Conservation (phyloP, 192 early-diverging fungal genomes). For the Backusella tarrabulga region DNA sequence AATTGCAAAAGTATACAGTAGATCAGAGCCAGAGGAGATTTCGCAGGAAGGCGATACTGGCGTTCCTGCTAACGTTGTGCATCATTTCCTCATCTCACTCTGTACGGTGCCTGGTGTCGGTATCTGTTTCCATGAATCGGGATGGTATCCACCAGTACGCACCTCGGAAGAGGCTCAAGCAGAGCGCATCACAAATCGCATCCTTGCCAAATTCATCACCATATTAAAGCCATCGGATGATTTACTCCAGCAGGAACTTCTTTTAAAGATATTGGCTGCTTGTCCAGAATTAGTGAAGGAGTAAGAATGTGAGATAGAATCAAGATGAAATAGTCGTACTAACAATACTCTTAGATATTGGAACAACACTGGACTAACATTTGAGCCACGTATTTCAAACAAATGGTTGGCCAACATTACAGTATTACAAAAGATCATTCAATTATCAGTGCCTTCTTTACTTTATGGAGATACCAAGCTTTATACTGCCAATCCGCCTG, state of each 20-base stretch:
- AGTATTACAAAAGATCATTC: conserved; percentile 65
- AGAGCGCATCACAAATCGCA: conserved; percentile 54
- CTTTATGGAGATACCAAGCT: conserved; percentile 39
- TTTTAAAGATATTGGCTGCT: conserved; percentile 60
- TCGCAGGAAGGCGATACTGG: conserved; percentile 23
- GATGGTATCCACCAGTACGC: conserved; percentile 68
- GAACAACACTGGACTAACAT: conserved; percentile 55
- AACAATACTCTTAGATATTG: conserved; percentile 54
- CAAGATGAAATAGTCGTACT: neutral
- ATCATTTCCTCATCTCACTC: conserved; percentile 71
- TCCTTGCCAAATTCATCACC: conserved; percentile 50
- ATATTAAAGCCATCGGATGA: conserved; percentile 65
- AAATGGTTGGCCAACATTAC: conserved; percentile 82
- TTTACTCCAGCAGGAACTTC: conserved; percentile 60
- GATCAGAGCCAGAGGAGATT: conserved; percentile 44
- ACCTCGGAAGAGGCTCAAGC: conserved; percentile 26
- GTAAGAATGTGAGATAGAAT: conserved; percentile 41
- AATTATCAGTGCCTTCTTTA: conserved; percentile 62
- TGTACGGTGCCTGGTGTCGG: conserved; percentile 72
- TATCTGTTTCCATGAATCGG: conserved; percentile 71
- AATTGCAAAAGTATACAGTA: conserved; percentile 57
- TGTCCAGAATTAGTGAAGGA: conserved; percentile 74
- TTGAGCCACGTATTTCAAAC: conserved; percentile 69
- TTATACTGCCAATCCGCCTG: conserved; percentile 54
- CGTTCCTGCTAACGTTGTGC: conserved; percentile 54